Conservation (phyloP, 164 flowering plant species). For the Buxus sempervirens region DNA sequence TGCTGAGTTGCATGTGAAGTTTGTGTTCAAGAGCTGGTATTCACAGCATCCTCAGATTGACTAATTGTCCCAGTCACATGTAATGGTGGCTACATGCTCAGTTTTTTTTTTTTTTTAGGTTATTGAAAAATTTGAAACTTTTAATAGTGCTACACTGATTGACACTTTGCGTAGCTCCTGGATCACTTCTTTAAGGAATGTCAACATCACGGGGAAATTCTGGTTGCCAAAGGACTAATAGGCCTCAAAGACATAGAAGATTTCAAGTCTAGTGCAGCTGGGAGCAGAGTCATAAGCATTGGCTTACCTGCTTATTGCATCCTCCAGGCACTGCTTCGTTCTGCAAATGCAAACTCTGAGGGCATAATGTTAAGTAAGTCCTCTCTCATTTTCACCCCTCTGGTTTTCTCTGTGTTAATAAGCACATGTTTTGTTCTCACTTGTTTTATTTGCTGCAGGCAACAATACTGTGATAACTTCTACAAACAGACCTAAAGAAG, state of each 20-base stretch:
- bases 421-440: neutral
- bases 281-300: slow-evolving; percentile 39
- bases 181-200: slow-evolving; percentile 56
- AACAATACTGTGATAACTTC: slow-evolving; percentile 58
- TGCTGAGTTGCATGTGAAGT: neutral
- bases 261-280: slow-evolving; percentile 45
- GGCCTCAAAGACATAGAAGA: slow-evolving; percentile 63
- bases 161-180: slow-evolving; percentile 40
- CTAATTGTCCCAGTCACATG: no score
- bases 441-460: slow-evolving; percentile 26
- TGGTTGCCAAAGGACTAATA: slow-evolving; percentile 64
- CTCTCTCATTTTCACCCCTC: neutral
- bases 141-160: neutral
- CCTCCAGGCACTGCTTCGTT: slow-evolving; percentile 58
- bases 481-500: slow-evolving; percentile 69
- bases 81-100: no score
- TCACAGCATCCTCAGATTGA: no score
- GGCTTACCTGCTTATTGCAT: slow-evolving; percentile 85
- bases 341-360: slow-evolving; percentile 56
- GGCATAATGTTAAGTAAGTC: slow-evolving; percentile 76
- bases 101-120: neutral
- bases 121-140: neutral
- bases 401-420: neutral
- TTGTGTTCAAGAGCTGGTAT: neutral
- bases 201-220: slow-evolving; percentile 43